Base-by-base conservation (phyloP, 1,284 basidiomycete genomes). In the Sutorius eximius region DNA sequence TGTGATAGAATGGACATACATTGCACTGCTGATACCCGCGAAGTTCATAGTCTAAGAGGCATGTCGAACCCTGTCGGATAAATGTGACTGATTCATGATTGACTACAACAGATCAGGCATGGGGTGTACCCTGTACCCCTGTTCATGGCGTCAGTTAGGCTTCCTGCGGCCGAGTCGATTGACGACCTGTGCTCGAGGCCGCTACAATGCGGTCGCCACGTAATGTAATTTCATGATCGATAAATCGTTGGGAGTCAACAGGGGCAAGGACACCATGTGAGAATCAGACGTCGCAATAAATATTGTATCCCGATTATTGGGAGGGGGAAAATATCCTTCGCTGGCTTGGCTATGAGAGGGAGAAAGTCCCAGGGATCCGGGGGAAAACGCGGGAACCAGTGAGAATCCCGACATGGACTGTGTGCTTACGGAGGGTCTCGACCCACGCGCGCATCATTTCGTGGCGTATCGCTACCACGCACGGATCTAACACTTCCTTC, bases 401-500 rank as follows among this genome's bases (percentile, higher is more conserved):
- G 12, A 29, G 13, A 15, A 16, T 18, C 22, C 33, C 20, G 22
- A 38, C 16, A 18, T 32, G 15, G 16, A 13, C 10, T 30, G 20
- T 10, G 24, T 30, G 5, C 33, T 34, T 52, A 52, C 29, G 37
- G 37, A 3, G 22, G 18, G 16, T 18, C 49, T 20, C 6, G 32
- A n/a, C 22, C 22, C 22, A 24, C 22, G 22, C 22, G 24, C 56
- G 56, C 57, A 59, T 57, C 55, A 44, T 38, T 36, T 5, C 8
- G 45, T 56, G 56, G 57, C 53, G 41, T 16, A 22, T 40, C 41
- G 12, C 18, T 30, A 18, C 8, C 2, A 33, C 57, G 53, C 2
- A 33, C 57, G 53, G 53, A 57, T 60, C 57, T 42, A n/a, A 38
- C 11, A 18, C 46, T 56, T 49, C 34, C 18, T 34, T 58, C 57